Conservation (phyloP, 1,284 basidiomycete species). For the Microbotryum lychnidis-dioicae region DNA sequence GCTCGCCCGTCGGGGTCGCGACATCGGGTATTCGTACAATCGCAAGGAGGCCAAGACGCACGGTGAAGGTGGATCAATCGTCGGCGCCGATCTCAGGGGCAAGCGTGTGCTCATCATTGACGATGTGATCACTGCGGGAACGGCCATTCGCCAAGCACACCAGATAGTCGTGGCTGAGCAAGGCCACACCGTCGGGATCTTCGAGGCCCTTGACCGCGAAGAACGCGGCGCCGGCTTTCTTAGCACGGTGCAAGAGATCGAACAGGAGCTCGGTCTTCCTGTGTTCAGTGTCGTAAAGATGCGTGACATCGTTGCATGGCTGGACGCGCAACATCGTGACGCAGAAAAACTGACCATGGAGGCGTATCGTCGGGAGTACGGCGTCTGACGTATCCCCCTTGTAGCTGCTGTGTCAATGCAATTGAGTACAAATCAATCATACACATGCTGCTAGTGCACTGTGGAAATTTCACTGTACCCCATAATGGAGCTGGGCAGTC, state of each 20-base stretch:
- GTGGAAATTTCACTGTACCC: too few relatives aligned
- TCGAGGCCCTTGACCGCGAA: conserved; percentile 82
- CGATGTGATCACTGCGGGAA: conserved; percentile 95
- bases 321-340: conserved; percentile 58
- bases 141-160: conserved; percentile 76
- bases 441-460: too few relatives aligned
- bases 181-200: conserved; percentile 75
- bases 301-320: conserved; percentile 75
- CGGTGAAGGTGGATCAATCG: conserved; percentile 89
- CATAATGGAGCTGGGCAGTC: too few relatives aligned
- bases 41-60: conserved; percentile 94
- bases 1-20: conserved; percentile 51
- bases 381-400: conserved; percentile 40
- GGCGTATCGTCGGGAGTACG: conserved; percentile 71
- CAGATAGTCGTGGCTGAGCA: conserved; percentile 55
- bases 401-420: too few relatives aligned
- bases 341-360: conserved; percentile 63
- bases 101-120: conserved; percentile 80
- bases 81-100: conserved; percentile 73
- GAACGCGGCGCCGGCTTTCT: conserved; percentile 60
- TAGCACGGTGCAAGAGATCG: conserved; percentile 79
- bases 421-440: too few relatives aligned
- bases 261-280: conserved; percentile 58
- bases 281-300: conserved; percentile 71
- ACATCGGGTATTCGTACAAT: conserved; percentile 82